Evolutionary conservation across 108 stramenopile genomes (phyloP), one percentile per base, ranked within the genome.

Genomic region (Cyclotella cryptica): DNA sequence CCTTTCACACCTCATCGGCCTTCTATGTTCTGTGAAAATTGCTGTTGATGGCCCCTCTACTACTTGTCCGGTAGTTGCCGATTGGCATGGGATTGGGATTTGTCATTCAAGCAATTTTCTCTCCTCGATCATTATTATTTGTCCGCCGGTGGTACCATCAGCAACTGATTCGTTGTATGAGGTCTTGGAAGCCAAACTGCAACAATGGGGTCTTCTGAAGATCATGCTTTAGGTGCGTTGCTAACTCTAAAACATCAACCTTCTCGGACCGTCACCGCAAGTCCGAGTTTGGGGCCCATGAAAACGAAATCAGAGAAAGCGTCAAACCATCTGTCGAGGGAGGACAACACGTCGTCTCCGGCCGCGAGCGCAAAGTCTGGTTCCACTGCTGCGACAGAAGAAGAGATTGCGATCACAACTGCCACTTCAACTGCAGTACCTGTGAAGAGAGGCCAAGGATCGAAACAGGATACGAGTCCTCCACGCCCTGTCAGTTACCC

Each of bases 131-230:
- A 15, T 39, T 21, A 15, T 39, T 21, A 61, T 61, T 35, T 35
- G 35, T 35, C 60, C 60, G 60, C 60, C 60, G 47, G 3, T 3
- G 9, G 9, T 3, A n/a, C 47, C 6, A 9, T 49, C 9, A 7
- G 35, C n/a, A 49, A 49, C n/a, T n/a, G 15, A 49, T 49, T 49
- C 47, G 47, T 49, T 49, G 9, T 49, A 9, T n/a, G 13, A 13
- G 11, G 13, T 45, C 44, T 45, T 13, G 13, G 13, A 3, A n/a
- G 9, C 47, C n/a, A 1, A 49, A 61, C n/a, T 58, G 57, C 27
- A 27, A 62, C 35, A 9, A 65, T 65, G 64, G 64, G 64, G 45
- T 65, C 64, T 65, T 10, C 64, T 17, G 64, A 65, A 65, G 64
- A 65, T 10, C 60, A 61, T 61, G 64, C 45, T 6, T 46, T 65